A percentile compares a stretch with the other conserved stretches of the same genome.
phyloP scores from a whole-genome alignment of 805 yeast species.

The Suhomyces sp. region DNA sequence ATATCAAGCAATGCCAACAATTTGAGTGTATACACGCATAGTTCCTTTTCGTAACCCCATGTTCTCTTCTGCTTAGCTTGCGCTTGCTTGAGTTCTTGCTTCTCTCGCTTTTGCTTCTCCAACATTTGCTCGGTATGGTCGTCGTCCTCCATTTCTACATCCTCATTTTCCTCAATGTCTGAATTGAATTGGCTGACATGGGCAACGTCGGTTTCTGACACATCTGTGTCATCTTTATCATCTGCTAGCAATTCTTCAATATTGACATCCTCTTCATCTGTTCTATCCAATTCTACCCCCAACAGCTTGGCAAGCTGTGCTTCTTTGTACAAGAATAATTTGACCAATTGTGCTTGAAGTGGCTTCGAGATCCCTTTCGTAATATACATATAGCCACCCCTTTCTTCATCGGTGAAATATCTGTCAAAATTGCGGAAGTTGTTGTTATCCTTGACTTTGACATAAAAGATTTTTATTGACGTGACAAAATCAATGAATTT shows the following conservation, averaged over 20 bases:
- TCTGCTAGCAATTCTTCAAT: conserved; percentile 21
- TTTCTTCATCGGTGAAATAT: conserved; percentile 24
- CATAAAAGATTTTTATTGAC: conserved; percentile 32
- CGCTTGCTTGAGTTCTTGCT: background rate
- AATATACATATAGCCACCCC: conserved; percentile 16
- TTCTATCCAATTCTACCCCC: conserved; percentile 46
- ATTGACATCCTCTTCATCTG: conserved; percentile 50
- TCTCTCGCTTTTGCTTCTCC: conserved; percentile 1
- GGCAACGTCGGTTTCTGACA: background rate
- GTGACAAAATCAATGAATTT: conserved; percentile 32
- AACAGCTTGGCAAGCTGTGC: conserved; percentile 37
- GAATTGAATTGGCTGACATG: conserved; percentile 12
- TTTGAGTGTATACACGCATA: conserved; percentile 42
- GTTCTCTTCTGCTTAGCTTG: conserved; percentile 2
- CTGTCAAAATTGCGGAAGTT: conserved; percentile 27
- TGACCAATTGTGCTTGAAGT: conserved; percentile 31
- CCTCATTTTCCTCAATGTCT: conserved; percentile 4
- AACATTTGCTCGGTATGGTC: conserved; percentile 4
- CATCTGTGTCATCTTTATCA: conserved; percentile 9
- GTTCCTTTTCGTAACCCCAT: conserved; percentile 40
- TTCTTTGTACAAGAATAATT: conserved; percentile 50
- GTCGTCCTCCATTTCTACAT: background rate
- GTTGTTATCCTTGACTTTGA: conserved; percentile 21
- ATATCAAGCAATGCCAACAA: conserved; percentile 32
- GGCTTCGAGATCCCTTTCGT: conserved; percentile 23